Evolutionary conservation across 2,329 filamentous ascomycete genomes (phyloP).

Genomic region (Aspergillus sp.): DNA sequence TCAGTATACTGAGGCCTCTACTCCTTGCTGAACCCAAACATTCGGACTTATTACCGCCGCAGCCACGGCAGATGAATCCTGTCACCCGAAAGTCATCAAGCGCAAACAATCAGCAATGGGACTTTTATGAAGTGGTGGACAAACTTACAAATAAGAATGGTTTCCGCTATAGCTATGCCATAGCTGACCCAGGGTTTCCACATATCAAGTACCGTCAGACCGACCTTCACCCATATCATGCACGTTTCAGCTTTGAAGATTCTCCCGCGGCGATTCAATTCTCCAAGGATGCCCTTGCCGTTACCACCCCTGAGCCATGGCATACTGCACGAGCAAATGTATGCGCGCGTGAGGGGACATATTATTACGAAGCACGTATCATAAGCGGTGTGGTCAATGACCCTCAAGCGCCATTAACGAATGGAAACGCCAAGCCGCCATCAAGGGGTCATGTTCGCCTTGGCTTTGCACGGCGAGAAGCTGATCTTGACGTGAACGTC

Average conservation of each 20-base stretch:
- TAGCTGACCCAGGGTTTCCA: slow-evolving; percentile 80
- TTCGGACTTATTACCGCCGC: slow-evolving; percentile 33
- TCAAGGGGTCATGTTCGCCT: slow-evolving; percentile 43
- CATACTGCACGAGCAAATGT: slow-evolving; percentile 87
- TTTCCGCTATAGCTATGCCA: slow-evolving; percentile 84
- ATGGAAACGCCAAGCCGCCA: slow-evolving; percentile 15
- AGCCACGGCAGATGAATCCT: slow-evolving; percentile 34
- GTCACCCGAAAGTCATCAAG: slow-evolving; percentile 30
- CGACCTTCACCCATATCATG: slow-evolving; percentile 73
- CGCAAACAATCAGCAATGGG: slow-evolving; percentile 29
- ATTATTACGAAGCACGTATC: slow-evolving; percentile 92
- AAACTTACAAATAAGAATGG: slow-evolving; percentile 59
- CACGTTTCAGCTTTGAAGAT: slow-evolving; percentile 89
- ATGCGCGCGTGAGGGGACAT: slow-evolving; percentile 77
- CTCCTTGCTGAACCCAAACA: slow-evolving; percentile 33
- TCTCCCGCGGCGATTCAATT: slow-evolving; percentile 79
- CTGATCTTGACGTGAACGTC: slow-evolving; percentile 50
- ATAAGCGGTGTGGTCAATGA: slow-evolving; percentile 55
- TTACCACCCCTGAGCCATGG: slow-evolving; percentile 90
- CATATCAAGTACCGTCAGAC: slow-evolving; percentile 88
- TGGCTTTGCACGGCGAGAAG: slow-evolving; percentile 41
- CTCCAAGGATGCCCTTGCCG: slow-evolving; percentile 63
- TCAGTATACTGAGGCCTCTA: slow-evolving; percentile 36
- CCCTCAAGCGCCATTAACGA: slow-evolving; percentile 13
- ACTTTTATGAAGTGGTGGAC: slow-evolving; percentile 39